Percentiles rank a stretch among this genome's conserved stretches.
phyloP scores from a whole-genome alignment of 176 grass and related monocot species.

The Zea luxurians region DNA sequence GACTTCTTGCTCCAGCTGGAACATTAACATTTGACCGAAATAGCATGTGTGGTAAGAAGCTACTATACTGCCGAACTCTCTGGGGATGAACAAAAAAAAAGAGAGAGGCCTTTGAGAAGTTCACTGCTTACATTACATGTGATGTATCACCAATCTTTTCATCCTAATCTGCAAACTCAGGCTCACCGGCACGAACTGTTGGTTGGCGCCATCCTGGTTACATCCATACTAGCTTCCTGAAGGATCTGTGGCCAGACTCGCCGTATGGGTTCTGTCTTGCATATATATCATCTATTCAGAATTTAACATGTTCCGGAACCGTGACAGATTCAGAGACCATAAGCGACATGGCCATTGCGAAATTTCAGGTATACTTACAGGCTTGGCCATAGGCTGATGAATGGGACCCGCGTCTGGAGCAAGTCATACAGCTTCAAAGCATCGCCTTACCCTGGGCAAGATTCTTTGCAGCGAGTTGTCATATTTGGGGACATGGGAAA shows the following conservation, averaged over 20 bases:
- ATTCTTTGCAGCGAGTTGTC: conserved; percentile 73
- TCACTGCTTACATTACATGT: conserved; percentile 19
- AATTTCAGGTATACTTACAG: conserved; percentile 72
- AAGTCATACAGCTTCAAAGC: conserved; percentile 73
- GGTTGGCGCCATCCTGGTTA: conserved; percentile 97
- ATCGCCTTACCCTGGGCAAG: conserved; percentile 81
- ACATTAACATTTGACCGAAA: conserved; percentile 77
- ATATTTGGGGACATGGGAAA: conserved; percentile 98
- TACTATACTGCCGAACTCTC: neutral
- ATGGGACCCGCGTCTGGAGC: conserved; percentile 66
- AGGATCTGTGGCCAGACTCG: conserved; percentile 87
- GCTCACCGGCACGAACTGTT: conserved; percentile 74
- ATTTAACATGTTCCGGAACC: neutral
- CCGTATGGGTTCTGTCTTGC: conserved; percentile 43
- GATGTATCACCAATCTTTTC: neutral
- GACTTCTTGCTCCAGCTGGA: conserved; percentile 62
- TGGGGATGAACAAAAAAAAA: neutral
- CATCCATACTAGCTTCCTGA: conserved; percentile 83
- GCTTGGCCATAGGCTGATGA: conserved; percentile 67
- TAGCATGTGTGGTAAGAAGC: conserved; percentile 76
- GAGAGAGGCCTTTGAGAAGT: neutral
- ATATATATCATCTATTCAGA: neutral
- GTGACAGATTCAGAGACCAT: conserved; percentile 5
- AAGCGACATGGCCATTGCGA: conserved; percentile 3
- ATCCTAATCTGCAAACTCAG: conserved; percentile 49